Percentiles rank a stretch among this genome's conserved stretches.
These are phyloP conservation scores for Neurospora sp. DNA, from an alignment of 495 filamentous ascomycete species.

Conservation along the genomic window DNA sequence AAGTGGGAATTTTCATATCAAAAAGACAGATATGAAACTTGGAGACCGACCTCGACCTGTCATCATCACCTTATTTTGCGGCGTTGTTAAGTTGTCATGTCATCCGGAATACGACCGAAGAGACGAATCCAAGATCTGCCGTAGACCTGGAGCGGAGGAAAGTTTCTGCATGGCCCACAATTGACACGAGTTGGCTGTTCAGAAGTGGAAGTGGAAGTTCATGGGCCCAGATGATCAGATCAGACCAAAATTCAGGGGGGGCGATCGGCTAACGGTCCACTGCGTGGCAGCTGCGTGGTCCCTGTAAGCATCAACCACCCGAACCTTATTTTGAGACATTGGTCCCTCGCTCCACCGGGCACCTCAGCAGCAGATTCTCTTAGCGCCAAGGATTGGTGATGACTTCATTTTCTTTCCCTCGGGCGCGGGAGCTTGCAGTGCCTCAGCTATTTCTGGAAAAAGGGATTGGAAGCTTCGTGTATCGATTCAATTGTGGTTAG, in stretches of 20 bases:
- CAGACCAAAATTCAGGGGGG: not conserved
- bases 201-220: too few species aligned
- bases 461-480: too few species aligned
- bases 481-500: too few species aligned
- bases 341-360: not conserved
- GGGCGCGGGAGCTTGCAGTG: too few species aligned
- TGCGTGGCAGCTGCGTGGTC: not conserved
- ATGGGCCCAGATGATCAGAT: not conserved
- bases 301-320: not conserved
- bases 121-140: not conserved
- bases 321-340: not conserved
- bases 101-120: not conserved
- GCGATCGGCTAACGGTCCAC: not conserved
- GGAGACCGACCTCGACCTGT: not conserved
- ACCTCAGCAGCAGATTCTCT: not conserved
- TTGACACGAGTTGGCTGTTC: not conserved
- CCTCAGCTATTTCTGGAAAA: too few species aligned
- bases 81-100: not conserved
- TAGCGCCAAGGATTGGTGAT: not conserved
- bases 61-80: not conserved
- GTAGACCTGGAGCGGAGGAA: not conserved
- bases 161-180: not conserved
- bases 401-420: not conserved
- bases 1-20: not conserved
- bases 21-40: not conserved